These are phyloP conservation scores for Aegilops bicornis DNA, from an alignment of 176 grass and related monocot species.

Conservation along the genomic window DNA sequence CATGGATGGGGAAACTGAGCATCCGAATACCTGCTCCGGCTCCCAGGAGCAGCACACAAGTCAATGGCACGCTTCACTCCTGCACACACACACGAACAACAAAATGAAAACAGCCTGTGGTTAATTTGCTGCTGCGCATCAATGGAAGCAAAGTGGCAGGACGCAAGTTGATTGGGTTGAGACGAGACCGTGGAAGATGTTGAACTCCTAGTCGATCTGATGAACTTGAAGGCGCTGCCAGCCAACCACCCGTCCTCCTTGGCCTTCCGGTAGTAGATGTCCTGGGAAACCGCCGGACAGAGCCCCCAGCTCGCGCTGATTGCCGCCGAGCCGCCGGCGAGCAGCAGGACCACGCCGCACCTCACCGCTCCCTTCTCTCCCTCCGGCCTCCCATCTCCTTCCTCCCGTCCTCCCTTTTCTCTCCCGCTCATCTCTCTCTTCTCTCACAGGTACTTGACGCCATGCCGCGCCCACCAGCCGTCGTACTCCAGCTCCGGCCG, in stretches of 20 bases:
- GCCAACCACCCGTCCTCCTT: slow-evolving; percentile 63
- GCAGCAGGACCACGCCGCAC: too few species aligned
- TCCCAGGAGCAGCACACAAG: slow-evolving; percentile 90
- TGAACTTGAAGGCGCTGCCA: slow-evolving; percentile 86
- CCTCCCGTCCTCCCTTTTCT: too few species aligned
- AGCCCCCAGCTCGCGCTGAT: too few species aligned
- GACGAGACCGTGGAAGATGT: slow-evolving; percentile 55
- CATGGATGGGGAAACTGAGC: background rate
- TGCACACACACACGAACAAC: background rate
- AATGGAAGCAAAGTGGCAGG: background rate
- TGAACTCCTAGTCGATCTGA: slow-evolving; percentile 93
- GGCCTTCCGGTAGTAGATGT: slow-evolving; percentile 83
- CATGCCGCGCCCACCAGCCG: too few species aligned
- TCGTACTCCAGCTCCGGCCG: too few species aligned
- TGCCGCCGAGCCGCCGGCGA: too few species aligned
- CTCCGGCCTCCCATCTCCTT: too few species aligned
- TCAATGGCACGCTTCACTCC: slow-evolving; percentile 82
- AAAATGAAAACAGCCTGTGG: background rate
- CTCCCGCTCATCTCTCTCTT: too few species aligned
- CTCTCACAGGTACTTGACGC: too few species aligned
- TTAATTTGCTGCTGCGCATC: background rate
- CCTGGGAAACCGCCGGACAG: slow-evolving; percentile 29
- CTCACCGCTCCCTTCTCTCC: too few species aligned
- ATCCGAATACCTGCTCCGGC: slow-evolving; percentile 79
- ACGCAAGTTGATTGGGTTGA: background rate